A percentile compares a stretch with the other conserved stretches of the same genome.
These are phyloP conservation scores for Entonaema liquescens DNA, from an alignment of 495 filamentous ascomycete species.

Conservation along the genomic window DNA sequence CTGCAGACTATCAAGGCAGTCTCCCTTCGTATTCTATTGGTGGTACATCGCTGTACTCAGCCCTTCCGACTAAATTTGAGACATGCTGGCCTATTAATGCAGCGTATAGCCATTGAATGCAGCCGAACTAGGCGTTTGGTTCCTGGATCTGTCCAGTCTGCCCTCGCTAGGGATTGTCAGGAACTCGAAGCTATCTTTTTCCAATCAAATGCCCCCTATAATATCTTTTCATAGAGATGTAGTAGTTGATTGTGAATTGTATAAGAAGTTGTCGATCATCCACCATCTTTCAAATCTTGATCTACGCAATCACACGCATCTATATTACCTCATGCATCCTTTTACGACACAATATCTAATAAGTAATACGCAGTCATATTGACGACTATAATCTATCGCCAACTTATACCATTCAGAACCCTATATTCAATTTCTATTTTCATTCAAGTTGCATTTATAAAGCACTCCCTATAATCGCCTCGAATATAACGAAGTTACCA, in stretches of 20 bases:
- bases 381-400: constrained; percentile 15
- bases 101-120: background rate
- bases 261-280: constrained; percentile 36
- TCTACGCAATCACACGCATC: background rate
- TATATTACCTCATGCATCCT: constrained; percentile 7
- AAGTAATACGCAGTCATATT: constrained; percentile 24
- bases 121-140: background rate
- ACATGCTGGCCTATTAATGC: background rate
- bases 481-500: too few species aligned
- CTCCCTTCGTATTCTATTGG: constrained; percentile 25
- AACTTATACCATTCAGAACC: constrained; percentile 14
- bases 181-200: background rate
- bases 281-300: background rate
- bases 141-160: background rate
- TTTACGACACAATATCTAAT: constrained; percentile 1
- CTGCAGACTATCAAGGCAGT: background rate
- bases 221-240: background rate
- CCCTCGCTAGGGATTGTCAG: constrained; percentile 18
- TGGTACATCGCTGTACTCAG: background rate
- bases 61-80: background rate
- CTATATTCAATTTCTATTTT: background rate
- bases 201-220: background rate
- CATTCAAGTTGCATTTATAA: background rate
- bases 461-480: too few species aligned
- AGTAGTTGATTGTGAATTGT: background rate